Conservation (phyloP, 2,329 filamentous ascomycete genomes). For the Penicillium sp. region DNA sequence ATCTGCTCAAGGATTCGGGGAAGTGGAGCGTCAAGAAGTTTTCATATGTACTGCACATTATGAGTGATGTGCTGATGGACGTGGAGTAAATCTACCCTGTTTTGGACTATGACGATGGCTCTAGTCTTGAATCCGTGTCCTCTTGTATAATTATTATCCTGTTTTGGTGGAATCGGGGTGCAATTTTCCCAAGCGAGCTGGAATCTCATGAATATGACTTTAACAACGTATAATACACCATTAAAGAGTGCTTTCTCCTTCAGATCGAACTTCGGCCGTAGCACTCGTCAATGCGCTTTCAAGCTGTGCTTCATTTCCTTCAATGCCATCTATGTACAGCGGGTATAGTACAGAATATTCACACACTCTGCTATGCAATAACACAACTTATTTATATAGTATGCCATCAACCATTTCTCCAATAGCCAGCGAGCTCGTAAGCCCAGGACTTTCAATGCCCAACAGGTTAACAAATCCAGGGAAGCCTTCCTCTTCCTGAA, state of each 20-base stretch:
- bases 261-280: too few species aligned
- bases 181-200: too few species aligned
- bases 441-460: constrained; percentile 88
- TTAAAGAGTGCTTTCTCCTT: too few species aligned
- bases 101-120: neutral
- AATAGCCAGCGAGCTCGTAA: constrained; percentile 85
- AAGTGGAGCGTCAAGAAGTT: constrained; percentile 53
- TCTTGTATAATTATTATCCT: neutral
- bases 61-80: constrained; percentile 50
- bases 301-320: too few species aligned
- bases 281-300: too few species aligned
- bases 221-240: neutral
- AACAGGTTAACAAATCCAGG: constrained; percentile 83
- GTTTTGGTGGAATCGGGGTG: neutral
- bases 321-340: too few species aligned
- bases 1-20: constrained; percentile 53
- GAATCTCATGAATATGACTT: neutral
- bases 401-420: constrained; percentile 68
- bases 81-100: constrained; percentile 25
- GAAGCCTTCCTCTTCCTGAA: constrained; percentile 72
- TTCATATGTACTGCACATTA: constrained; percentile 53
- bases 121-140: too few species aligned
- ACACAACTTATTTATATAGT: constrained; percentile 43
- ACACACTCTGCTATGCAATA: constrained; percentile 1
- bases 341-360: neutral